phyloP scores from a whole-genome alignment of 2,329 filamentous ascomycete species.

The Paraphoma chrysanthemicola region DNA sequence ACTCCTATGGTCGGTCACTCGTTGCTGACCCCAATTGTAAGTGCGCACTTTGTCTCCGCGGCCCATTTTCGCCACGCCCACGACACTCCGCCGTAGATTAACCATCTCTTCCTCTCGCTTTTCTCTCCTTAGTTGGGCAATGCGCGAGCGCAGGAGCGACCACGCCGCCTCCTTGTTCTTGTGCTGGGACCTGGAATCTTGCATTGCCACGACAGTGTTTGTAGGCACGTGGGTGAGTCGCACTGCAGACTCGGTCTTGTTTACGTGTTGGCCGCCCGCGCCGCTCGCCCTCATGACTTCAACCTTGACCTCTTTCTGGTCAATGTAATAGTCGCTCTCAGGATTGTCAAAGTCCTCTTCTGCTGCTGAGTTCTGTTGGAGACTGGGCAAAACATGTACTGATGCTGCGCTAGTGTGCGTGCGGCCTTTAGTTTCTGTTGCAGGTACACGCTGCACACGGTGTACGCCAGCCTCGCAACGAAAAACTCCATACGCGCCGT shows the following conservation, averaged over 20 bases:
- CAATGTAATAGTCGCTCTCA: slow-evolving; percentile 88
- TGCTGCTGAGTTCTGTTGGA: slow-evolving; percentile 64
- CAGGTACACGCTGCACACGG: slow-evolving; percentile 89
- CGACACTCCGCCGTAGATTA: slow-evolving; percentile 75
- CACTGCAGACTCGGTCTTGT: slow-evolving; percentile 96
- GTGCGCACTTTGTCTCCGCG: slow-evolving; percentile 93
- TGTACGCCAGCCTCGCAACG: slow-evolving; percentile 93
- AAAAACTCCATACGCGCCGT: slow-evolving; percentile 81
- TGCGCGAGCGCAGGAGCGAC: slow-evolving; percentile 79
- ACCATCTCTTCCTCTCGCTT: slow-evolving; percentile 82
- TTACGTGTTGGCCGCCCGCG: slow-evolving; percentile 96
- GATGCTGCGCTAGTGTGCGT: slow-evolving; percentile 93
- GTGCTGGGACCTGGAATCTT: slow-evolving; percentile 89
- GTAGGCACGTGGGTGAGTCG: slow-evolving; percentile 90
- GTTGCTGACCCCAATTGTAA: slow-evolving; percentile 80
- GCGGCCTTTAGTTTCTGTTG: slow-evolving; percentile 87
- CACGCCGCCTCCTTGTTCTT: slow-evolving; percentile 89
- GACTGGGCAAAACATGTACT: slow-evolving; percentile 88
- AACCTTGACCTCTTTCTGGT: slow-evolving; percentile 78
- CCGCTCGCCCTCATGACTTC: slow-evolving; percentile 94
- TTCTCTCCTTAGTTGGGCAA: slow-evolving; percentile 82
- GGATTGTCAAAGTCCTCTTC: slow-evolving; percentile 78
- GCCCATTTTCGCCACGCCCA: slow-evolving; percentile 81
- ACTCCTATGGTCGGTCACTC: slow-evolving; percentile 88
- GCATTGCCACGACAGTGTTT: slow-evolving; percentile 85